Percentiles rank a stretch among this genome's conserved stretches.
phyloP scores from a whole-genome alignment of 345 rosid genomes.

The Combretum micranthum region DNA sequence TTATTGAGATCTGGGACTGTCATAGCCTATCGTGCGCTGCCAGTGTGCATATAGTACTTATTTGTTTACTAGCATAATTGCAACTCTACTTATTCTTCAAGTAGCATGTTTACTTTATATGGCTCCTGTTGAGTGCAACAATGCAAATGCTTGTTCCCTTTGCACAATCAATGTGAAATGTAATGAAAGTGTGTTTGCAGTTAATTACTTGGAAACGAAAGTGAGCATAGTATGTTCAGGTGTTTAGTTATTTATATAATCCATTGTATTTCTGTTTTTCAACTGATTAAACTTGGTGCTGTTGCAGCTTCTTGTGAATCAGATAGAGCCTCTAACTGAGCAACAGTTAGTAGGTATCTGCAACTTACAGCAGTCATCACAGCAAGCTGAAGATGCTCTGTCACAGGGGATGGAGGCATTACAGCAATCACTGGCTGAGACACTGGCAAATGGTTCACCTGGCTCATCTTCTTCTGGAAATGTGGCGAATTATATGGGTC shows the following conservation, averaged over 20 bases:
- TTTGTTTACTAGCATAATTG: too few relatives aligned
- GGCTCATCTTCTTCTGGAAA: conserved; percentile 34
- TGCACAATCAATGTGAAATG: too few relatives aligned
- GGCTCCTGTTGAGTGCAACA: too few relatives aligned
- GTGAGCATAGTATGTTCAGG: background rate
- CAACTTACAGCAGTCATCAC: conserved; percentile 47
- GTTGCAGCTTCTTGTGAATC: conserved; percentile 38
- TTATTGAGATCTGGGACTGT: too few relatives aligned
- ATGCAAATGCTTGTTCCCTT: too few relatives aligned
- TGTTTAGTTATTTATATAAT: too few relatives aligned
- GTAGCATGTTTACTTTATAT: too few relatives aligned
- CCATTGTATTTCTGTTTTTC: too few relatives aligned
- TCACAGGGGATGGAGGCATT: conserved; percentile 70
- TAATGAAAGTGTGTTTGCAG: too few relatives aligned
- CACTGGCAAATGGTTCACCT: conserved; percentile 36
- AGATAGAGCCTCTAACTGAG: conserved; percentile 49
- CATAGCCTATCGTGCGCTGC: too few relatives aligned
- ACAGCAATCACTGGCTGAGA: conserved; percentile 66
- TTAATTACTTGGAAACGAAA: background rate
- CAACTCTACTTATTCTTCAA: too few relatives aligned
- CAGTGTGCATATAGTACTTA: too few relatives aligned
- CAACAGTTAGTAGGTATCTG: conserved; percentile 31
- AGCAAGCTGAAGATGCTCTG: conserved; percentile 45
- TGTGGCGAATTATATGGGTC: conserved; percentile 52
- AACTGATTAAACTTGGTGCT: background rate